Percentiles rank a stretch among this genome's conserved stretches.
These are phyloP conservation scores for Thuja plicata DNA, from an alignment of 83 land plant species.

Conservation along the genomic window DNA sequence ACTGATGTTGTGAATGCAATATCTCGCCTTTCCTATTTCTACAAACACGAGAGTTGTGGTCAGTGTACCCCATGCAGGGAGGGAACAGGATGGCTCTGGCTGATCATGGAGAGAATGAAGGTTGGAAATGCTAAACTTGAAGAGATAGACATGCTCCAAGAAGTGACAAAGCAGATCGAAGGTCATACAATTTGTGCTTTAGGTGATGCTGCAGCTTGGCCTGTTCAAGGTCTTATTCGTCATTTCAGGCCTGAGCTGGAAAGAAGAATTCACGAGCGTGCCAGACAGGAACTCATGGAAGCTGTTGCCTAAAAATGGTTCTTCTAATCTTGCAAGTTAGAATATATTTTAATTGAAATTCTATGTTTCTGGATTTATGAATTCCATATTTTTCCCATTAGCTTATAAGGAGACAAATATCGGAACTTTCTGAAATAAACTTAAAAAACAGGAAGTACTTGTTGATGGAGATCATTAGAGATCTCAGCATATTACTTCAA, in stretches of 20 bases:
- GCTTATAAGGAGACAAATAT: neutral
- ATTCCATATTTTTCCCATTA: neutral
- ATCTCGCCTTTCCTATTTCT: slow-evolving; percentile 89
- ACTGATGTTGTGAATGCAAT: slow-evolving; percentile 98
- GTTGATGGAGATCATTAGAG: neutral
- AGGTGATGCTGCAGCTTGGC: slow-evolving; percentile 98
- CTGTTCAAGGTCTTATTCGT: slow-evolving; percentile 89
- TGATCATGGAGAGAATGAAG: slow-evolving; percentile 92
- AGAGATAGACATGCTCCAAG: slow-evolving; percentile 93
- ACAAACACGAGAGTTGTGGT: slow-evolving; percentile 95
- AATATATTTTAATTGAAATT: too few relatives aligned
- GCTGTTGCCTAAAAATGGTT: slow-evolving; percentile 39
- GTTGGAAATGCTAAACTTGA: slow-evolving; percentile 86
- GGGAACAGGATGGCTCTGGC: slow-evolving; percentile 92
- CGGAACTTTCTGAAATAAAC: neutral
- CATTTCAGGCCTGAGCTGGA: slow-evolving; percentile 90
- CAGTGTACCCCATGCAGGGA: slow-evolving; percentile 97
- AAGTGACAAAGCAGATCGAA: slow-evolving; percentile 89
- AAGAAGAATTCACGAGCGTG: slow-evolving; percentile 77
- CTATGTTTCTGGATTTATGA: neutral
- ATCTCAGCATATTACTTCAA: neutral
- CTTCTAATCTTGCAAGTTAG: neutral
- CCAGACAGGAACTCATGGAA: slow-evolving; percentile 60
- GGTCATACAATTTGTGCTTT: slow-evolving; percentile 95
- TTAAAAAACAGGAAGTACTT: too few relatives aligned